Evolutionary conservation across 2,329 filamentous ascomycete genomes (phyloP).

Genomic region (Trichoderma harzianum): DNA sequence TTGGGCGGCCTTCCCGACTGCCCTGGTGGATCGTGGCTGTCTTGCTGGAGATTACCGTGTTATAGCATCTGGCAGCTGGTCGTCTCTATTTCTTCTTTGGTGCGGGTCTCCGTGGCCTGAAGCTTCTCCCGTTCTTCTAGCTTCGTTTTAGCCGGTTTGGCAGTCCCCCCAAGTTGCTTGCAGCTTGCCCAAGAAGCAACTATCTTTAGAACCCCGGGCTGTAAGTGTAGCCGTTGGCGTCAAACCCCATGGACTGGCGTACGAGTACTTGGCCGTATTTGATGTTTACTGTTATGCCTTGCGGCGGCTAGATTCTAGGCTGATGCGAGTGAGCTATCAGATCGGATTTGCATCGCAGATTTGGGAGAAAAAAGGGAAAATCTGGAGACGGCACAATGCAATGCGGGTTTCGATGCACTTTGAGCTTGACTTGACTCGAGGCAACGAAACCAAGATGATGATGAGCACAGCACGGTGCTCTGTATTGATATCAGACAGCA

Average conservation of each 20-base stretch:
- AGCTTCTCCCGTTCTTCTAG: conserved; percentile 11
- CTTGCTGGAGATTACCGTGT: conserved; percentile 17
- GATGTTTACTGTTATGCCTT: neutral
- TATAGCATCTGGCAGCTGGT: conserved; percentile 2
- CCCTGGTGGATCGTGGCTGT: conserved; percentile 12
- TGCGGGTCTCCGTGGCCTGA: conserved; percentile 12
- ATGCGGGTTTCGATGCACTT: neutral
- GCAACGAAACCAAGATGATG: neutral
- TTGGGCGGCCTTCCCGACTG: conserved; percentile 11
- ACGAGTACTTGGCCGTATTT: neutral
- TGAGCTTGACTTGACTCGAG: neutral
- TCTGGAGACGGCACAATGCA: neutral
- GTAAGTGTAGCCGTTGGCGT: conserved; percentile 10
- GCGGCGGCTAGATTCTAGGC: neutral
- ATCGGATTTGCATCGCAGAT: neutral
- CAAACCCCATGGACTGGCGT: neutral
- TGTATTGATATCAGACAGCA: neutral
- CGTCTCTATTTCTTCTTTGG: conserved; percentile 5
- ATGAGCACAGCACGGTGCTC: neutral
- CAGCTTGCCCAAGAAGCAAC: neutral
- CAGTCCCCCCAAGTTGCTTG: neutral
- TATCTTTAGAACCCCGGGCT: conserved; percentile 14
- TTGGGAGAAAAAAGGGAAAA: neutral
- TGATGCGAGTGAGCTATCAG: neutral
- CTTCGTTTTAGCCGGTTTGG: conserved; percentile 3